Percentiles rank a stretch among this genome's conserved stretches.
Evolutionary conservation across 306 rosid species (phyloP).

Genomic region (Luffa aegyptiaca): DNA sequence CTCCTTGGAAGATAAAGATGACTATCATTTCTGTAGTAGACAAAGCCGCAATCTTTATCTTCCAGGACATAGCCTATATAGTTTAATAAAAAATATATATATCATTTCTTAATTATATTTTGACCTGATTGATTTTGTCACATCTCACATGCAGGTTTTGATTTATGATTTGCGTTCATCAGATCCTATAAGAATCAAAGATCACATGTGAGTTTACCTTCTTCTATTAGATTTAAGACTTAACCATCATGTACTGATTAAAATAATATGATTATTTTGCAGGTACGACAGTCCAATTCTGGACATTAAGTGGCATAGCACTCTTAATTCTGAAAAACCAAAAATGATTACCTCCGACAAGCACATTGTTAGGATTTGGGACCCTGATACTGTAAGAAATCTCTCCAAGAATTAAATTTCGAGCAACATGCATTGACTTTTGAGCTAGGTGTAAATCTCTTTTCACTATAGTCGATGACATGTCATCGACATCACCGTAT

Average conservation of each 20-base stretch:
- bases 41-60: too few species aligned
- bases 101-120: neutral
- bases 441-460: neutral
- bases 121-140: neutral
- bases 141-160: slow-evolving; percentile 52
- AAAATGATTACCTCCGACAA: slow-evolving; percentile 68
- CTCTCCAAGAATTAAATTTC: neutral
- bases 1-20: neutral
- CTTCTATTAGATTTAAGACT: neutral
- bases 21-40: too few species aligned
- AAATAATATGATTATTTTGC: slow-evolving; percentile 11
- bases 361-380: slow-evolving; percentile 85
- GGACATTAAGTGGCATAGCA: slow-evolving; percentile 91
- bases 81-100: too few species aligned
- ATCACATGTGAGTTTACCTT: slow-evolving; percentile 65
- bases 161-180: slow-evolving; percentile 85
- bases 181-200: slow-evolving; percentile 54
- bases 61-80: too few species aligned
- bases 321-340: slow-evolving; percentile 59
- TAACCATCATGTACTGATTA: slow-evolving; percentile 5
- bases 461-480: neutral
- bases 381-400: slow-evolving; percentile 61
- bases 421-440: neutral
- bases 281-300: slow-evolving; percentile 90
- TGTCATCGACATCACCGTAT: neutral